These are phyloP conservation scores for Orbilia ellipsospora DNA, from an alignment of 2,329 filamentous ascomycete species.

Conservation along the genomic window DNA sequence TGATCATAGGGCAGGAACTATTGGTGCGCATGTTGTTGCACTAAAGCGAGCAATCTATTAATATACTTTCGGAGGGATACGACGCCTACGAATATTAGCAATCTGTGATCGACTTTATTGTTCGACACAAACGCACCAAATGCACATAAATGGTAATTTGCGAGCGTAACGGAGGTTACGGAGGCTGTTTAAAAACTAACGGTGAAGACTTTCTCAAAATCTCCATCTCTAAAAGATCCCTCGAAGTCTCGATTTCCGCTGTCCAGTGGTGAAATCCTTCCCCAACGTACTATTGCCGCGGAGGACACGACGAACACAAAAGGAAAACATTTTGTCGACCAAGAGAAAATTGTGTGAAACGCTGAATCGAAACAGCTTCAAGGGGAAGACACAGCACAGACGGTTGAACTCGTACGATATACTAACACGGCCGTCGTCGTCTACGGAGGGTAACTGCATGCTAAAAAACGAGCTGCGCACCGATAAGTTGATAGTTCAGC, in stretches of 20 bases:
- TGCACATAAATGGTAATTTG: conserved; percentile 28
- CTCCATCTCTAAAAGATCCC: conserved; percentile 20
- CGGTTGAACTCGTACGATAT: conserved; percentile 18
- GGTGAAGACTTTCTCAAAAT: conserved; percentile 4
- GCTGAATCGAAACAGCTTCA: conserved; percentile 20
- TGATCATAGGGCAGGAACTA: conserved; percentile 25
- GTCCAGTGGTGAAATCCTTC: conserved; percentile 27
- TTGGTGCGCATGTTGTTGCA: neutral
- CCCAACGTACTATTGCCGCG: conserved; percentile 7
- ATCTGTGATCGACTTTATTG: conserved; percentile 1
- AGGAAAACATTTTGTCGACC: neutral
- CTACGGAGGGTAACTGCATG: neutral
- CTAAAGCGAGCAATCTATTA: conserved; percentile 2
- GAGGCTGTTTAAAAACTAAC: conserved; percentile 21
- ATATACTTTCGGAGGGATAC: conserved; percentile 38
- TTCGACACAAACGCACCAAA: neutral
- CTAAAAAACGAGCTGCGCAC: too few relatives aligned
- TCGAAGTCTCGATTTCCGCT: conserved; percentile 46
- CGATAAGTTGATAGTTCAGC: too few relatives aligned
- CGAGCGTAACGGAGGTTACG: conserved; percentile 31
- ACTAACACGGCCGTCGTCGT: conserved; percentile 1
- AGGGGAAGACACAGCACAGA: conserved; percentile 26
- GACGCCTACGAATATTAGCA: neutral
- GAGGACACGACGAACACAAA: too few relatives aligned
- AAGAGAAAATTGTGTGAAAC: conserved; percentile 4